A percentile compares a stretch with the other conserved stretches of the same genome.
Conservation (phyloP, 2,329 filamentous ascomycete species). For the Lasiodiplodia gonubiensis region DNA sequence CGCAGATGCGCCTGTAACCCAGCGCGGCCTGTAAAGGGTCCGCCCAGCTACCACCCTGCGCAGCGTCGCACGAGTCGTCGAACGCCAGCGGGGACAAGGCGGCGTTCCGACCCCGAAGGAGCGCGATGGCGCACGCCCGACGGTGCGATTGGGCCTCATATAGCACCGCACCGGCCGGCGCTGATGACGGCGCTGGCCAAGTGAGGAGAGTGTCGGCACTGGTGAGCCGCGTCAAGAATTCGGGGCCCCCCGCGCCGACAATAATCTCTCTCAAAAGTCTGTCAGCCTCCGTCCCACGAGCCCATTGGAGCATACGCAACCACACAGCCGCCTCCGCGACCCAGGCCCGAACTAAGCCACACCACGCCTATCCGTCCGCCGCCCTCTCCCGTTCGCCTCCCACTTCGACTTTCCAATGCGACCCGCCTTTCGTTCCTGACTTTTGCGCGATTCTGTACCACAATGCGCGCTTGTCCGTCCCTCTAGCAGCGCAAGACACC, state of each 20-base stretch:
- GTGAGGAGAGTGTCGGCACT: neutral
- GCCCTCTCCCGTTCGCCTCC: neutral
- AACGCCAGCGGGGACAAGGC: neutral
- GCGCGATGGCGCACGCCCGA: neutral
- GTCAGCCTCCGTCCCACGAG: conserved; percentile 4
- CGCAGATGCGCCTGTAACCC: neutral
- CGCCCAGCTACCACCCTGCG: neutral
- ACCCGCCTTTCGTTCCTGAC: neutral
- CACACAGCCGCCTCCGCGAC: neutral
- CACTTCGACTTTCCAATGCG: neutral
- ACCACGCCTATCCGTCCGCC: conserved; percentile 10
- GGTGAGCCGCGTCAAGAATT: conserved; percentile 6
- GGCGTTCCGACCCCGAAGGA: neutral
- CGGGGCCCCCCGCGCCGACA: neutral
- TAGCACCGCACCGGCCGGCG: conserved; percentile 4
- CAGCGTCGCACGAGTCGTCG: neutral
- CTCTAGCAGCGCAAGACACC: neutral
- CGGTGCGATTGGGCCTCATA: conserved; percentile 5
- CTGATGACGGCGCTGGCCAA: neutral
- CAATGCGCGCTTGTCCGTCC: neutral
- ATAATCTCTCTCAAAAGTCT: conserved; percentile 4
- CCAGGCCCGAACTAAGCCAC: conserved; percentile 4
- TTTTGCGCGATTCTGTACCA: conserved; percentile 5
- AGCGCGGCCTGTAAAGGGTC: neutral
- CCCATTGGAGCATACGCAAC: neutral